These are phyloP conservation scores for Aspergillus chevalieri DNA, from an alignment of 2,329 filamentous ascomycete species.

Conservation along the genomic window DNA sequence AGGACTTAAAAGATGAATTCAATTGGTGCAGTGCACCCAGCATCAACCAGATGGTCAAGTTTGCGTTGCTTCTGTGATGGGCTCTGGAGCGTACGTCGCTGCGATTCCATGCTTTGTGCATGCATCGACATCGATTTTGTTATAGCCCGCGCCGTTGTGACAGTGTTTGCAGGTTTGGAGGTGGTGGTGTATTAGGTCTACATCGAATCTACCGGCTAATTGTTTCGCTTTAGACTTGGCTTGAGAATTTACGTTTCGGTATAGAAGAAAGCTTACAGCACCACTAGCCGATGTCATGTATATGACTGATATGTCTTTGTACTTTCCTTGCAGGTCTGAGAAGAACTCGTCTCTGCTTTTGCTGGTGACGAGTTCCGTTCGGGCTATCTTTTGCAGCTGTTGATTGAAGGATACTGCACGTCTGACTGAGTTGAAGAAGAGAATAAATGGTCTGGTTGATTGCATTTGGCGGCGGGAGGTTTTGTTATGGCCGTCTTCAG, in stretches of 20 bases:
- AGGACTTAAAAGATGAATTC: constrained; percentile 52
- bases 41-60: constrained; percentile 65
- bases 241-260: no score
- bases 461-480: background rate
- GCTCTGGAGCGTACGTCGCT: constrained; percentile 57
- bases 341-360: background rate
- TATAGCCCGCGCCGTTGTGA: constrained; percentile 44
- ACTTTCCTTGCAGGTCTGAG: background rate
- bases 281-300: background rate
- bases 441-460: background rate
- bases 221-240: no score
- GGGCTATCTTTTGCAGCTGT: background rate
- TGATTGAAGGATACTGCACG: background rate
- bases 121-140: constrained; percentile 63
- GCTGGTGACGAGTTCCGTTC: background rate
- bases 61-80: constrained; percentile 72
- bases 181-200: no score
- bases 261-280: constrained; percentile 34
- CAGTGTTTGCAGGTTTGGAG: no score
- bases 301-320: background rate
- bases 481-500: background rate
- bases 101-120: constrained; percentile 58
- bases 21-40: constrained; percentile 45
- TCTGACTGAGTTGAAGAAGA: background rate
- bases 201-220: no score